Percentiles rank a stretch among this genome's conserved stretches.
Conservation (phyloP, 441 rosid genomes). For the Gossypium gossypioides region DNA sequence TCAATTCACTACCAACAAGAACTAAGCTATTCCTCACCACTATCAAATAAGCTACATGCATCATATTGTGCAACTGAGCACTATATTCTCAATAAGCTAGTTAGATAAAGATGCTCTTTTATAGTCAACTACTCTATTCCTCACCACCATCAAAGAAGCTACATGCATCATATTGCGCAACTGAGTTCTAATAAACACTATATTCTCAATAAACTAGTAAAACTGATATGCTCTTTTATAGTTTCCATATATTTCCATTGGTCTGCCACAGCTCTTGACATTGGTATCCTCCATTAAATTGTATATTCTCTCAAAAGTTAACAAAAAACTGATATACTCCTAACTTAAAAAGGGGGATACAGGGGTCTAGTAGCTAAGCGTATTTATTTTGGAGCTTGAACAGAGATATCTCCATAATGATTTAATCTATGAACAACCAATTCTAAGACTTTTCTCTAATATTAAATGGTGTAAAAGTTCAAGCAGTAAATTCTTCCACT, state of each 20-base stretch:
- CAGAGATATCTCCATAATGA: conserved; percentile 1
- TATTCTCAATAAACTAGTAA: background rate
- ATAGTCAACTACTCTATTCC: background rate
- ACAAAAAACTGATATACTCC: background rate
- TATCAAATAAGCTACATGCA: background rate
- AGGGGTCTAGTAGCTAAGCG: background rate
- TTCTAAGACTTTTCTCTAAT: background rate
- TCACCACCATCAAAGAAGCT: background rate
- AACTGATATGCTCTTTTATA: background rate
- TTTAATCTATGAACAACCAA: background rate
- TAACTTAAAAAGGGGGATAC: background rate
- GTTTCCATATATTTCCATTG: background rate
- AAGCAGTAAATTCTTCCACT: background rate
- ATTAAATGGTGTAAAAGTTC: background rate
- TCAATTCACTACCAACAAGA: background rate
- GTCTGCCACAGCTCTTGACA: background rate
- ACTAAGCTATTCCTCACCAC: background rate
- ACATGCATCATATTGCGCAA: background rate
- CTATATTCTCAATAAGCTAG: background rate
- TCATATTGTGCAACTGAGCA: background rate
- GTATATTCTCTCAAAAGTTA: background rate
- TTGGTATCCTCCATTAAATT: background rate
- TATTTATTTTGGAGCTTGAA: background rate
- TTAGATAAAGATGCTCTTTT: background rate
- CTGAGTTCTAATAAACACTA: background rate